phyloP scores from a whole-genome alignment of 371 early-diverging fungal genomes.

The Mucor circinelloides region DNA sequence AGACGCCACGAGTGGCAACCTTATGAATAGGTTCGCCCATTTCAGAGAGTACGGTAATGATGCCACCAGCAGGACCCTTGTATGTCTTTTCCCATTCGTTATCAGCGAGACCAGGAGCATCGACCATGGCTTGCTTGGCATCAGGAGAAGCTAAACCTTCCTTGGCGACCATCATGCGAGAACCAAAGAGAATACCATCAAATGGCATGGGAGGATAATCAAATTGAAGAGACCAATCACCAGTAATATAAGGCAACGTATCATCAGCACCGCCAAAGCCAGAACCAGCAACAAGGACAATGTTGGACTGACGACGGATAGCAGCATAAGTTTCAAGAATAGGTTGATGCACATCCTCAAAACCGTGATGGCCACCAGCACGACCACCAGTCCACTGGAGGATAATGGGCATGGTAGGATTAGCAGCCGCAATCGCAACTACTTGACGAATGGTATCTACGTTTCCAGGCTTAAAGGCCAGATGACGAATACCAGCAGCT shows the following conservation, averaged over 20 bases:
- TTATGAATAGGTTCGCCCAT: conserved; percentile 97
- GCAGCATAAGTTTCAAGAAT: conserved; percentile 94
- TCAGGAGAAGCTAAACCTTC: conserved; percentile 83
- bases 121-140: conserved; percentile 92
- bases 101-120: conserved; percentile 88
- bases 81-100: conserved; percentile 93
- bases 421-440: conserved; percentile 85
- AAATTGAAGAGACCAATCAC: conserved; percentile 87
- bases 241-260: conserved; percentile 93
- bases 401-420: conserved; percentile 89
- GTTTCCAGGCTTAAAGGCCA: conserved; percentile 93
- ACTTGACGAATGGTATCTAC: conserved; percentile 82
- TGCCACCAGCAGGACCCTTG: conserved; percentile 87
- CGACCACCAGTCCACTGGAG: conserved; percentile 98
- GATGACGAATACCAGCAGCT: conserved; percentile 82
- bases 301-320: conserved; percentile 85
- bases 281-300: conserved; percentile 90
- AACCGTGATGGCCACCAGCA: conserved; percentile 96
- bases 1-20: conserved; percentile 93
- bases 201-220: conserved; percentile 95
- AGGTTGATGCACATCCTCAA: conserved; percentile 94
- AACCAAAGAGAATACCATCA: conserved; percentile 93
- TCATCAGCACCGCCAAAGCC: conserved; percentile 93
- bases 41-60: conserved; percentile 94
- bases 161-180: conserved; percentile 95